These are phyloP conservation scores for Limonium bicolor DNA, from an alignment of 148 eudicot genomes.

Conservation along the genomic window DNA sequence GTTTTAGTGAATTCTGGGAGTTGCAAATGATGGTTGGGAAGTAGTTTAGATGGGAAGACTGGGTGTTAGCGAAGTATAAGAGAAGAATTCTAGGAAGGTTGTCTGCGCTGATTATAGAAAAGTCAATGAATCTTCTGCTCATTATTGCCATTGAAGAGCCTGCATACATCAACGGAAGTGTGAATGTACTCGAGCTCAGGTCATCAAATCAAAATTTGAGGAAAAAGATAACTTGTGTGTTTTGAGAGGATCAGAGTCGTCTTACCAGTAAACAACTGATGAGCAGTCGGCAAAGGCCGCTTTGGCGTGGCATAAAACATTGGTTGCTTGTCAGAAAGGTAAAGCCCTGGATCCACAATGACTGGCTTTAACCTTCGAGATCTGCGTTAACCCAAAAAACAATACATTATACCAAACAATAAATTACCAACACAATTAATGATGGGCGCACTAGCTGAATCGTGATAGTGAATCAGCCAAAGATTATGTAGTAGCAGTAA, in stretches of 20 bases:
- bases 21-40: conserved; percentile 38
- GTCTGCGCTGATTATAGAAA: conserved; percentile 21
- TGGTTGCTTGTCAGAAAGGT: conserved; percentile 4
- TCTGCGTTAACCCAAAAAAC: conserved; percentile 14
- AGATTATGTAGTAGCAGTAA: no score
- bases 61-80: conserved; percentile 22
- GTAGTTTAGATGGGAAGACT: conserved; percentile 19
- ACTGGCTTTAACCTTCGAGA: conserved; percentile 6
- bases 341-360: conserved; percentile 18
- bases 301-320: conserved; percentile 11
- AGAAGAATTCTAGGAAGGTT: conserved; percentile 29
- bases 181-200: background rate
- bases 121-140: conserved; percentile 23
- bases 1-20: conserved; percentile 25
- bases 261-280: conserved; percentile 21
- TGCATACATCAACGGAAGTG: background rate
- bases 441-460: no score
- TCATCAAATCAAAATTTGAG: background rate
- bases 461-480: no score
- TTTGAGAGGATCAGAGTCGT: background rate
- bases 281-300: conserved; percentile 16
- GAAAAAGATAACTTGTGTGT: background rate
- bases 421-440: no score
- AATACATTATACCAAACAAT: no score
- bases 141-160: conserved; percentile 21